These are phyloP conservation scores for Haemoproteus tartakovskyi DNA, from an alignment of 169 alveolate species.

Conservation along the genomic window DNA sequence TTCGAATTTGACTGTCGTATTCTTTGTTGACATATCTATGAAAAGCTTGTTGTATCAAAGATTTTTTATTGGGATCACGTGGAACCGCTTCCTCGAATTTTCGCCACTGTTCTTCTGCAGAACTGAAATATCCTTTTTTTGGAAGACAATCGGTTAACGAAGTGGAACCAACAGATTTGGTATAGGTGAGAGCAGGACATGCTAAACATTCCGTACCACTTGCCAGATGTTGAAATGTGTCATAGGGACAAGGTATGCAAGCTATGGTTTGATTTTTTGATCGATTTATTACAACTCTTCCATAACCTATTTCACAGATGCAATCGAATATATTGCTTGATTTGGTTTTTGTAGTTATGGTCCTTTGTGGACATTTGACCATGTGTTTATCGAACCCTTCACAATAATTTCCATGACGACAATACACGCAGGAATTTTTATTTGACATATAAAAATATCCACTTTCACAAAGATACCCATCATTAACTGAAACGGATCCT, in stretches of 20 bases:
- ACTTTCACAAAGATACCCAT: conserved; percentile 34
- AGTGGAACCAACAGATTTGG: conserved; percentile 59
- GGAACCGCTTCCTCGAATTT: too few species aligned
- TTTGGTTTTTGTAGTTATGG: conserved; percentile 22
- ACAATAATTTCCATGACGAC: conserved; percentile 27
- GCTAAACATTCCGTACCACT: conserved; percentile 71
- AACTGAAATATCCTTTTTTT: conserved; percentile 68
- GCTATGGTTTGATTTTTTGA: conserved; percentile 53
- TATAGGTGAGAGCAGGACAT: conserved; percentile 73
- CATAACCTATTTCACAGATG: conserved; percentile 72
- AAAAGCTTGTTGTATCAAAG: too few species aligned
- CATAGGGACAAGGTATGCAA: conserved; percentile 72
- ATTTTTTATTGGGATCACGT: too few species aligned
- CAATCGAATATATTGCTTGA: conserved; percentile 68
- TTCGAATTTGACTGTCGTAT: too few species aligned
- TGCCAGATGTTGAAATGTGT: conserved; percentile 71
- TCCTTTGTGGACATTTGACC: conserved; percentile 15
- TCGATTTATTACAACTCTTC: conserved; percentile 56
- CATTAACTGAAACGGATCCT: conserved; percentile 9
- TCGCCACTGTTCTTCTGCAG: too few species aligned
- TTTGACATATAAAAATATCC: conserved; percentile 51
- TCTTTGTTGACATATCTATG: too few species aligned
- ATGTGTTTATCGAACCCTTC: conserved; percentile 10
- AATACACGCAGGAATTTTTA: conserved; percentile 28
- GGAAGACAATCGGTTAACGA: conserved; percentile 72